Evolutionary conservation across 1,284 basidiomycete genomes (phyloP).

Genomic region (Ceratobasidium sp.): DNA sequence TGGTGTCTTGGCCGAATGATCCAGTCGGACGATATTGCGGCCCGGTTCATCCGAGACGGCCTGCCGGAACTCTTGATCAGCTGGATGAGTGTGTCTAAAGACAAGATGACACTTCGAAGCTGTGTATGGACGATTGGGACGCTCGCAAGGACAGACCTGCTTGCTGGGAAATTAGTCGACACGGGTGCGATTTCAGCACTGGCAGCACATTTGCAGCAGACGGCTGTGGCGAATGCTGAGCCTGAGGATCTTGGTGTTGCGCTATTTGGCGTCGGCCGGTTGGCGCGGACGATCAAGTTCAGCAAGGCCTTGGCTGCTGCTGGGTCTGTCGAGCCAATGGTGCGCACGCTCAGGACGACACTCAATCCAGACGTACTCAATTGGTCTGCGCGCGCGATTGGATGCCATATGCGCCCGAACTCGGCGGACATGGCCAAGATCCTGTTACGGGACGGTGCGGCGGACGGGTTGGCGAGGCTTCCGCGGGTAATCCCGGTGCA

Average conservation of each 20-base stretch:
- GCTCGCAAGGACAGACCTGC: constrained; percentile 22
- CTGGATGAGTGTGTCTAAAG: constrained; percentile 30
- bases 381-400: constrained; percentile 45
- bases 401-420: constrained; percentile 46
- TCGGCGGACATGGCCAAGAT: constrained; percentile 46
- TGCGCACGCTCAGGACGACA: constrained; percentile 31
- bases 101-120: constrained; percentile 24
- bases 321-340: constrained; percentile 43
- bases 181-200: constrained; percentile 17
- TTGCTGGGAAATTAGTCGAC: constrained; percentile 29
- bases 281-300: constrained; percentile 45
- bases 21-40: constrained; percentile 35
- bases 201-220: constrained; percentile 12
- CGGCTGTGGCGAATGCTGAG: constrained; percentile 1
- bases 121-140: constrained; percentile 32
- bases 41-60: constrained; percentile 35
- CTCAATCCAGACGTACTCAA: constrained; percentile 44
- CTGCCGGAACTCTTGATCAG: constrained; percentile 35
- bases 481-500: constrained; percentile 41
- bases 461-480: constrained; percentile 44
- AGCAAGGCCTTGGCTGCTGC: constrained; percentile 42
- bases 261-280: constrained; percentile 40
- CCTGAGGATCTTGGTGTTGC: constrained; percentile 35
- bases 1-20: constrained; percentile 34
- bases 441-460: constrained; percentile 43